Percentiles rank a stretch among this genome's conserved stretches.
phyloP scores from a whole-genome alignment of 202 grass and related monocot species.

The Setaria viridis region DNA sequence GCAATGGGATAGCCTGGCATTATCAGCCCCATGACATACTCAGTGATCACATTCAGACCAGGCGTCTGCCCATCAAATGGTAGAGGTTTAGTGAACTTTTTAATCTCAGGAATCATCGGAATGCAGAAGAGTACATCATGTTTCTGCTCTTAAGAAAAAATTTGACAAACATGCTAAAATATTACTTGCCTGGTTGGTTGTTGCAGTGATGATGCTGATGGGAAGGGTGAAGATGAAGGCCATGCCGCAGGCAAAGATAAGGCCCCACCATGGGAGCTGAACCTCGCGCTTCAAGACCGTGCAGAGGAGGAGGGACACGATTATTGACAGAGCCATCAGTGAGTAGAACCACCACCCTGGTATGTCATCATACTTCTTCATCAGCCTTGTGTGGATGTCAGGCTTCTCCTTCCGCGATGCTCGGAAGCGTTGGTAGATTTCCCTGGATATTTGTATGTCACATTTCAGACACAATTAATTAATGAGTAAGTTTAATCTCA shows the following conservation, averaged over 20 bases:
- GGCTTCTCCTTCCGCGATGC: conserved; percentile 57
- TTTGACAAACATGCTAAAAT: conserved; percentile 9
- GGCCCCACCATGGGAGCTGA: conserved; percentile 87
- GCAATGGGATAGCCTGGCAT: conserved; percentile 79
- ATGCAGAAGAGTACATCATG: background rate
- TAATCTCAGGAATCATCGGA: background rate
- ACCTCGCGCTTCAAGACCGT: conserved; percentile 70
- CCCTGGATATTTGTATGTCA: conserved; percentile 44
- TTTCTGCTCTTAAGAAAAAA: background rate
- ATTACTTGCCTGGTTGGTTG: conserved; percentile 78
- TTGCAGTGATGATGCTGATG: conserved; percentile 84
- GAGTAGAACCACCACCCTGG: conserved; percentile 87
- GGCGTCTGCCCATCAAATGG: conserved; percentile 54
- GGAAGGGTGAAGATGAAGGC: conserved; percentile 90
- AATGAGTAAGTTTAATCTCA: background rate
- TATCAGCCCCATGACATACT: conserved; percentile 79
- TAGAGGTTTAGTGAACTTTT: background rate
- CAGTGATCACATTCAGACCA: conserved; percentile 87
- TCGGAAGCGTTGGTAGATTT: conserved; percentile 72
- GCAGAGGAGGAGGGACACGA: conserved; percentile 68
- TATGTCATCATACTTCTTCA: conserved; percentile 83
- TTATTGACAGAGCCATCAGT: conserved; percentile 48
- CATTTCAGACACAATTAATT: conserved; percentile 7
- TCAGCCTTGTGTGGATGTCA: conserved; percentile 86
- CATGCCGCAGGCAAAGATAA: conserved; percentile 78